A percentile compares a stretch with the other conserved stretches of the same genome.
Evolutionary conservation across 2,329 filamentous ascomycete species (phyloP).

Genomic region (Pseudogymnoascus pannorum): DNA sequence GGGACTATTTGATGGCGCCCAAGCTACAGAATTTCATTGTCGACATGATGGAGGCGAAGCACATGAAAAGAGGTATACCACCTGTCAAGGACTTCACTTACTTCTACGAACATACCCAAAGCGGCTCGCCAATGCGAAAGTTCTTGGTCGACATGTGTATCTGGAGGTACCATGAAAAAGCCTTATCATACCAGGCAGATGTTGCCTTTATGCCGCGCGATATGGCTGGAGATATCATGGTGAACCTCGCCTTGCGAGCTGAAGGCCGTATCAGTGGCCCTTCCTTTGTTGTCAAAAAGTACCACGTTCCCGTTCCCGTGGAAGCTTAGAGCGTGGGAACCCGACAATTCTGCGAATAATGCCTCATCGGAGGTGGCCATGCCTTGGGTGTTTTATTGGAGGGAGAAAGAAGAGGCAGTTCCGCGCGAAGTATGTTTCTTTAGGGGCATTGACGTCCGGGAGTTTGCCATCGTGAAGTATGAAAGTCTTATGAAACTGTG

Average conservation of each 20-base stretch:
- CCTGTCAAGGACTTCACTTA: neutral
- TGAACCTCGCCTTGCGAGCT: too few relatives aligned
- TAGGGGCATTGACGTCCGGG: too few relatives aligned
- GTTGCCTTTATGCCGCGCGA: neutral
- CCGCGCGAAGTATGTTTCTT: neutral
- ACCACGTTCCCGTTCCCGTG: neutral
- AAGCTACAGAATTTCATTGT: neutral
- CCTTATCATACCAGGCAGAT: neutral
- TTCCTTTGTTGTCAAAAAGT: too few relatives aligned
- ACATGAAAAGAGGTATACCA: accelerated
- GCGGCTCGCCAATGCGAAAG: neutral
- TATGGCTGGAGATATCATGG: too few relatives aligned
- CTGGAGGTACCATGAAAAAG: too few relatives aligned
- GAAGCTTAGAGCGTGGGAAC: neutral
- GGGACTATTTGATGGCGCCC: neutral
- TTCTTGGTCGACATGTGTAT: neutral
- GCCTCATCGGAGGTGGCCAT: neutral
- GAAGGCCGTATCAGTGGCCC: too few relatives aligned
- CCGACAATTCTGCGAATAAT: neutral
- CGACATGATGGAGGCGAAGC: neutral
- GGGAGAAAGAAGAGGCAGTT: neutral
- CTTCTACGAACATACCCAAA: neutral
- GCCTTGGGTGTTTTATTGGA: neutral
- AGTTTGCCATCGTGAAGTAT: neutral
- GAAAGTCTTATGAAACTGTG: neutral